phyloP scores from a whole-genome alignment of 2,329 filamentous ascomycete species.

The Pseudopithomyces maydicus region DNA sequence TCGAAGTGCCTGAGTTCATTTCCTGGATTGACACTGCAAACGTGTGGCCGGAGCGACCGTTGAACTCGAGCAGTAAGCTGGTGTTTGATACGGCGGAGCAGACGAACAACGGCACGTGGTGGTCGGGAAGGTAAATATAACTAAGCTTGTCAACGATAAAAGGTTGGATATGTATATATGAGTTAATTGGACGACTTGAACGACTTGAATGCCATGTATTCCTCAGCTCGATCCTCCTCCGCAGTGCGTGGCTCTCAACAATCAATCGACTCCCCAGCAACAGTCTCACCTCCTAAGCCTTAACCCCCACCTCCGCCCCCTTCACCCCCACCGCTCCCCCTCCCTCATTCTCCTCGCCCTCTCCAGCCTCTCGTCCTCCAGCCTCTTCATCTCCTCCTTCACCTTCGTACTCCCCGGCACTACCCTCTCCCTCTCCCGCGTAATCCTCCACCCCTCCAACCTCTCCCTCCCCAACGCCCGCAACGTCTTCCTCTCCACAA shows the following conservation, averaged over 20 bases:
- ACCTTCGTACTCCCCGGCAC: slow-evolving; percentile 56
- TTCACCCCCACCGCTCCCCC: slow-evolving; percentile 17
- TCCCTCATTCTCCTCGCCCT: slow-evolving; percentile 32
- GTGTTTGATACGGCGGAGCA: slow-evolving; percentile 50
- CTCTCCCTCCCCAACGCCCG: slow-evolving; percentile 53
- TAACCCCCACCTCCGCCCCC: slow-evolving; percentile 16
- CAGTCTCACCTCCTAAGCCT: slow-evolving; percentile 17
- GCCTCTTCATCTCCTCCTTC: slow-evolving; percentile 57
- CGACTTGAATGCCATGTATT: too few species aligned
- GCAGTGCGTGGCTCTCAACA: too few species aligned
- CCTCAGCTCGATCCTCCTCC: too few species aligned
- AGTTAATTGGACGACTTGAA: too few species aligned
- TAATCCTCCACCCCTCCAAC: slow-evolving; percentile 60
- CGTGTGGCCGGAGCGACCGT: slow-evolving; percentile 49
- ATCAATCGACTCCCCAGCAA: too few species aligned
- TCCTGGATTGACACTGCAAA: slow-evolving; percentile 48
- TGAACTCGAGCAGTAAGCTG: slow-evolving; percentile 47
- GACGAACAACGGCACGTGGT: slow-evolving; percentile 54
- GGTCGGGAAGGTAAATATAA: slow-evolving; percentile 46
- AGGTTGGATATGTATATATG: too few species aligned
- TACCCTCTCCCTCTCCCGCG: slow-evolving; percentile 54
- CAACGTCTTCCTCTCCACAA: slow-evolving; percentile 63
- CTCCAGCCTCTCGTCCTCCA: slow-evolving; percentile 53
- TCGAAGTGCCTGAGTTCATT: slow-evolving; percentile 41
- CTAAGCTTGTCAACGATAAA: too few species aligned